Evolutionary conservation across 176 grass and related monocot species (phyloP), one percentile per base, ranked within the genome.

Genomic region (Coix lacrymajobi): DNA sequence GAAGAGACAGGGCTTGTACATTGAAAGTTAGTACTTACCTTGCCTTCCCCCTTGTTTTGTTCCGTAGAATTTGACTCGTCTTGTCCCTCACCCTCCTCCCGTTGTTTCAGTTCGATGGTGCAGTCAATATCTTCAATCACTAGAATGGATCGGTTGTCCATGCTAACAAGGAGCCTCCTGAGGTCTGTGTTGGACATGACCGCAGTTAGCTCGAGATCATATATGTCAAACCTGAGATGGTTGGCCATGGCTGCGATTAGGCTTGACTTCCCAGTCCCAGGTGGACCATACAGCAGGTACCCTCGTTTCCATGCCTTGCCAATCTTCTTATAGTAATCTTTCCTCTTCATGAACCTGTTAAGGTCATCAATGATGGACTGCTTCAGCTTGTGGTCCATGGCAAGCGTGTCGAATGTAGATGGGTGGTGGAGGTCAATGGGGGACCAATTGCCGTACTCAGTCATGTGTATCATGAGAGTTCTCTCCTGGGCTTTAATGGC

Each of bases 241-340:
- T 98, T 98, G 20, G 95, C 95, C 74, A 98, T 98, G 66, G 95
- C 95, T 0, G 95, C 95, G n/a, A 98, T 91, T 28, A 98, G 85
- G 87, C 90, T 98, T 37, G 95, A 98, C 52, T 98, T 98, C 65
- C 95, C 95, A 1, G 95, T 98, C 48, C 95, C 95, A 16, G 95
- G 95, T 2, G 95, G 95, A 11, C 95, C 95, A 7, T 92, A 79
- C 12, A 98, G 69, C 79, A 98, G 82, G 75, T 98, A 98, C 45
- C 95, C 95, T 22, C 92, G 78, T 58, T 98, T 98, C 95, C 95
- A 98, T 14, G 95, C 95, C 73, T 94, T 94, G 16, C 92, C 95
- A 1, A 90, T 98, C 69, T 49, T 86, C 79, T 84, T 90, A 69
- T 98, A 98, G 83, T 94, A 98, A 33, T 92, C 90, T 76, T 98